Base-by-base conservation (phyloP, 1,284 basidiomycete genomes). In the Laetiporus sulphureus region DNA sequence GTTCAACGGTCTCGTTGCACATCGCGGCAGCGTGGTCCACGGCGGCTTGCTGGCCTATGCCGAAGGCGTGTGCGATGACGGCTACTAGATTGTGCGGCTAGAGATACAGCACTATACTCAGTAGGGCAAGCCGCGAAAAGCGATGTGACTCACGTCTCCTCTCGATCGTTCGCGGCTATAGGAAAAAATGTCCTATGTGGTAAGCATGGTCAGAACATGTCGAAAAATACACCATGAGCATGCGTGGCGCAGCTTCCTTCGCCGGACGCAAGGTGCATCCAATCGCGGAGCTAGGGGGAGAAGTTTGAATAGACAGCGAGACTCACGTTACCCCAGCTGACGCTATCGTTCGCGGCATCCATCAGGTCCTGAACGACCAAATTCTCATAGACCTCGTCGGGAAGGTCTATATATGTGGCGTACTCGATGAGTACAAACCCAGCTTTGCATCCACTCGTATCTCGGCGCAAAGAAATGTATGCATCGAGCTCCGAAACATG, bases 21-120 rank as follows among this genome's bases (percentile, higher is more conserved):
- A 95, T 76, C 67, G 95, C 96, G 32, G 95, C 95, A 21, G 89
- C 92, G 37, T 92, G 90, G 68, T 98, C 97, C 61, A 96, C 92
- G 11, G 85, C 82, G 5, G 76, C 56, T 71, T 99, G 96, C 47
- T 82, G 40, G 23, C 47, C 54, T 40, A 58, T 47, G 54, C 59
- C 67, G n/a, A 62, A 45, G 49, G 70, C 59, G 32, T 63, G 57
- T 69, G 72, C 72, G 15, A 67, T 60, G 15, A 71, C 58, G 4
- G 66, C 65, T 22, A 73, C 58, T 11, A 72, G 56, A 41, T 73
- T 75, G 36, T 54, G 52, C 47, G 52, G 48, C 53, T 74, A n/a
- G 15, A 20, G 3, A 21, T 18, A 39, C 30, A 39, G 19, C 10
- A 6, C n/a, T n/a, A n/a, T n/a, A n/a, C n/a, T n/a, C n/a, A n/a